phyloP scores from a whole-genome alignment of 352 stramenopile species.

The Globisporangium radiosum region DNA sequence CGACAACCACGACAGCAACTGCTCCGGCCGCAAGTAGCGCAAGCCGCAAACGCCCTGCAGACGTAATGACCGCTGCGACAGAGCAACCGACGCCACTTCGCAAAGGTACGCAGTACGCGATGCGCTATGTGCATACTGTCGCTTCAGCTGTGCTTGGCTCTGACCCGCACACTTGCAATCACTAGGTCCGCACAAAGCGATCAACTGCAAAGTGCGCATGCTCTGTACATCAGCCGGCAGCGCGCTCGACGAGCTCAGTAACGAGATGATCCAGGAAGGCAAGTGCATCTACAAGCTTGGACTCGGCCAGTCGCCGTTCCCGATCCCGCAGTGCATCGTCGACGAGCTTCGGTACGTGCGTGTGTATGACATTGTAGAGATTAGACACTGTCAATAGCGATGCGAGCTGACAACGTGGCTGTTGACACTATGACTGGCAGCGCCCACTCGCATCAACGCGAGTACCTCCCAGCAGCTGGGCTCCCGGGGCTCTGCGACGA shows the following conservation, averaged over 20 bases:
- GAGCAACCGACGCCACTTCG: slow-evolving; percentile 6
- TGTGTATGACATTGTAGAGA: not conserved
- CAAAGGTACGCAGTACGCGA: slow-evolving; percentile 28
- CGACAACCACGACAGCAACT: not conserved
- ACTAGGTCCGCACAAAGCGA: slow-evolving; percentile 64
- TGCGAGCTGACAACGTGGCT: no score
- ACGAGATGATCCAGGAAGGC: slow-evolving; percentile 74
- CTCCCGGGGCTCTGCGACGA: slow-evolving; percentile 67
- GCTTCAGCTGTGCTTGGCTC: not conserved
- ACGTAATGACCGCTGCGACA: slow-evolving; percentile 21
- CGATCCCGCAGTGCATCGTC: slow-evolving; percentile 83
- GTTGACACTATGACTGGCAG: slow-evolving; percentile 17
- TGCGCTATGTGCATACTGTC: not conserved
- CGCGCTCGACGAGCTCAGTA: slow-evolving; percentile 80
- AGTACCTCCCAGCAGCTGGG: slow-evolving; percentile 78
- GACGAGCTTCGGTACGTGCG: slow-evolving; percentile 68
- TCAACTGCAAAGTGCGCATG: slow-evolving; percentile 86
- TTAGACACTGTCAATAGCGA: not conserved
- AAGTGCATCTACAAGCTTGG: slow-evolving; percentile 84
- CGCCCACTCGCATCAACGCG: slow-evolving; percentile 71
- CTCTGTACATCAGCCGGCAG: slow-evolving; percentile 72
- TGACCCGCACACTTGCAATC: not conserved
- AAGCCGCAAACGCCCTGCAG: slow-evolving; percentile 42
- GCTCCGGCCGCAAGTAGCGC: not conserved
- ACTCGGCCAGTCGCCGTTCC: slow-evolving; percentile 81